Evolutionary conservation across 2,329 filamentous ascomycete species (phyloP).

Genomic region (Rhexocercosporidium sp.): DNA sequence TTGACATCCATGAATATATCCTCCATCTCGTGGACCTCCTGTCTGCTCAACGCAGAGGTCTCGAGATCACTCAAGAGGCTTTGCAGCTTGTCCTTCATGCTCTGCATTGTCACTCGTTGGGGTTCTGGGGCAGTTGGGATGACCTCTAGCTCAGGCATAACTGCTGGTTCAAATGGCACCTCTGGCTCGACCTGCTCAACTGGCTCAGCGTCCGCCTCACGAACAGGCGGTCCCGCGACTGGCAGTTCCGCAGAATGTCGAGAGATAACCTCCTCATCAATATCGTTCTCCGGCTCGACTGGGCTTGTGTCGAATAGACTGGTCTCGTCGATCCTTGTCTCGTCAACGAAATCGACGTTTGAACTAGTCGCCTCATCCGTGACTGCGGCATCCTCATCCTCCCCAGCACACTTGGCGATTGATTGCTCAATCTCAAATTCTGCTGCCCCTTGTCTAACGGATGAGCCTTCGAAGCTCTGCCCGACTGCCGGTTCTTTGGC

Average conservation of each 20-base stretch:
- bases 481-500: neutral
- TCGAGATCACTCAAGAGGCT: conserved; percentile 65
- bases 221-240: neutral
- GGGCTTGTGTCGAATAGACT: conserved; percentile 3
- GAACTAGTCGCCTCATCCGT: neutral
- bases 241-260: neutral
- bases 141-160: neutral
- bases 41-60: conserved; percentile 62
- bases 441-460: neutral
- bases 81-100: conserved; percentile 60
- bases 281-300: neutral
- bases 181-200: neutral
- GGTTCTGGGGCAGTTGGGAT: neutral
- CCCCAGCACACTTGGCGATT: neutral
- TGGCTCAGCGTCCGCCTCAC: neutral
- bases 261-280: conserved; percentile 8
- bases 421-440: neutral
- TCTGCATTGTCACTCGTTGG: conserved; percentile 37
- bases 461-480: neutral
- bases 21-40: conserved; percentile 74
- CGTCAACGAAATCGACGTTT: conserved; percentile 20
- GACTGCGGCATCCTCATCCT: neutral
- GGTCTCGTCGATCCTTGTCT: conserved; percentile 22
- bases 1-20: conserved; percentile 82
- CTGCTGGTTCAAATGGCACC: neutral